Percentiles rank a stretch among this genome's conserved stretches.
These are phyloP conservation scores for Anthracocystis walkeri DNA, from an alignment of 1,284 basidiomycete species.

Conservation along the genomic window DNA sequence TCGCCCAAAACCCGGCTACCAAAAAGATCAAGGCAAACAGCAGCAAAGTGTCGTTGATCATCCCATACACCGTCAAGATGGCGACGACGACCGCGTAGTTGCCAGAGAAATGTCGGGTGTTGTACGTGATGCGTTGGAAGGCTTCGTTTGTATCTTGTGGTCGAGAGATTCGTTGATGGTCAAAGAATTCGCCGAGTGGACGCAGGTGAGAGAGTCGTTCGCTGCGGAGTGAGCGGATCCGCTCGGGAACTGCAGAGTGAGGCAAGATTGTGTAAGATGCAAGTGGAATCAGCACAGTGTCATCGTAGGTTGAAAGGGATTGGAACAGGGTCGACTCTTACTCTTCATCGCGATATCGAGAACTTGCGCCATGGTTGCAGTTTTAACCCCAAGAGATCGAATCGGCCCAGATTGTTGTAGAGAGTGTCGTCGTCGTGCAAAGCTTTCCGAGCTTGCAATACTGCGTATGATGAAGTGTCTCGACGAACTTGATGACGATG, in stretches of 20 bases:
- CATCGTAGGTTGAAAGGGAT: no score
- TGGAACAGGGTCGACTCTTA: constrained; percentile 19
- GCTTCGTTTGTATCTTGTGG: constrained; percentile 76
- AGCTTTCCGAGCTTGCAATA: no score
- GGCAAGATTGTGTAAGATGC: no score
- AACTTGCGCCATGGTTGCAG: constrained; percentile 53
- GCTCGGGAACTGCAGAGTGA: constrained; percentile 53
- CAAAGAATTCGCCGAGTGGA: constrained; percentile 78
- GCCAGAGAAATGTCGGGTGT: constrained; percentile 74
- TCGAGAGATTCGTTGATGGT: constrained; percentile 85
- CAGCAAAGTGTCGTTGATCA: constrained; percentile 86
- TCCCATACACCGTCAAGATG: constrained; percentile 85
- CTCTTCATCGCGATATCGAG: constrained; percentile 56
- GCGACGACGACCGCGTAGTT: constrained; percentile 89
- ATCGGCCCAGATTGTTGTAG: not conserved
- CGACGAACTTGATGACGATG: no score
- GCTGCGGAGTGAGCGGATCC: constrained; percentile 73
- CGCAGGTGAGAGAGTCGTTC: constrained; percentile 85
- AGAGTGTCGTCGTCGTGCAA: not conserved
- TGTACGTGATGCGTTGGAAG: constrained; percentile 84
- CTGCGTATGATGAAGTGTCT: no score
- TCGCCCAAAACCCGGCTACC: constrained; percentile 87
- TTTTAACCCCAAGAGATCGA: not conserved
- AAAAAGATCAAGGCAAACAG: constrained; percentile 88
- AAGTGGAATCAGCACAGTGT: no score